Percentiles rank a stretch among this genome's conserved stretches.
These are phyloP conservation scores for Cordyceps fumosorosea DNA, from an alignment of 2,329 filamentous ascomycete genomes.

Conservation along the genomic window DNA sequence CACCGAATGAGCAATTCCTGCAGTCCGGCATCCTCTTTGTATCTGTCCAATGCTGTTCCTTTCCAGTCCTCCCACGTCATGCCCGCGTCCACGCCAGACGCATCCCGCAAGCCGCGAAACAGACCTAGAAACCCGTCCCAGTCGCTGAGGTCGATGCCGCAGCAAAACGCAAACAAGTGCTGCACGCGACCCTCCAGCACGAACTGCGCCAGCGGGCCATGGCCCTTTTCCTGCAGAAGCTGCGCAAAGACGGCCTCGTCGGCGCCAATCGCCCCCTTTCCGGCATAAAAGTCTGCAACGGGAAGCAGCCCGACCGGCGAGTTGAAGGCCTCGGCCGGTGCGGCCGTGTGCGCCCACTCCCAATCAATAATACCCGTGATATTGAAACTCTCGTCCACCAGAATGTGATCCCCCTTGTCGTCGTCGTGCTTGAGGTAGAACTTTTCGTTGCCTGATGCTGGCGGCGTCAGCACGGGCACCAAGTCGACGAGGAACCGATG, in stretches of 20 bases:
- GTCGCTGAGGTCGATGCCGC: constrained; percentile 34
- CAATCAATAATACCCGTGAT: constrained; percentile 7
- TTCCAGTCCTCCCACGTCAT: constrained; percentile 35
- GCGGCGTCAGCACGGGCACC: constrained; percentile 21
- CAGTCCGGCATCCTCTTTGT: constrained; percentile 22
- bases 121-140: constrained; percentile 37
- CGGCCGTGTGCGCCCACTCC: constrained; percentile 4
- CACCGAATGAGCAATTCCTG: constrained; percentile 14
- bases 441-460: constrained; percentile 18
- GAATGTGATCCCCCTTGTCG: constrained; percentile 3
- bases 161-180: constrained; percentile 35
- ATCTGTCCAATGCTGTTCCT: constrained; percentile 26
- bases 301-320: constrained; percentile 24
- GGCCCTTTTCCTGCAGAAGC: constrained; percentile 26
- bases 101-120: constrained; percentile 32
- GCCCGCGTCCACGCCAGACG: constrained; percentile 25
- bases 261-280: constrained; percentile 28
- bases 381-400: not conserved
- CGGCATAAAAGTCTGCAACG: constrained; percentile 33
- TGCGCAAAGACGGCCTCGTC: constrained; percentile 33
- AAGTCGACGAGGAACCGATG: constrained; percentile 36
- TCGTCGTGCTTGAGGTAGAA: constrained; percentile 42
- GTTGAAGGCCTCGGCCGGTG: not conserved
- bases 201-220: constrained; percentile 27
- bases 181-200: constrained; percentile 32